Conservation (phyloP, 805 yeast species). For the Nakazawaea laoshanensis region DNA sequence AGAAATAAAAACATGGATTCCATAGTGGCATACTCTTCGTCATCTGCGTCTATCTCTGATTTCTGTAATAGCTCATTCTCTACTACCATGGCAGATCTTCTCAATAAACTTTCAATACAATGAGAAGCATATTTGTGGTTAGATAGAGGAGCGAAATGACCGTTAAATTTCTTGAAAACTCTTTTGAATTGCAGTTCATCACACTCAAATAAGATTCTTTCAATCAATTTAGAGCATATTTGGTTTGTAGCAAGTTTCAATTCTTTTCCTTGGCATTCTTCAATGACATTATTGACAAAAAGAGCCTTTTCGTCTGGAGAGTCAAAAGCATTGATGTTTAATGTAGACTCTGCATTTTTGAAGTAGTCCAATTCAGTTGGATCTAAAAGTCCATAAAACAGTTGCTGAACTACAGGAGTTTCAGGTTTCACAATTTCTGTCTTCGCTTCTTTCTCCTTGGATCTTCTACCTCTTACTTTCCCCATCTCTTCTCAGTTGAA, state of each 20-base stretch:
- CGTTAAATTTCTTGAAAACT: conserved; percentile 58
- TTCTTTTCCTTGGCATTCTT: conserved; percentile 84
- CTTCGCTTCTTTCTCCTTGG: conserved; percentile 9
- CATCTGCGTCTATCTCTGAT: conserved; percentile 19
- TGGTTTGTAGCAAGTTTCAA: conserved; percentile 89
- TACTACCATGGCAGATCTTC: conserved; percentile 62
- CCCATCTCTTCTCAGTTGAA: not conserved
- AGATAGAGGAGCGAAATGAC: conserved; percentile 69
- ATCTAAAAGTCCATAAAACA: conserved; percentile 85
- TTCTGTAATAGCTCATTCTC: conserved; percentile 57
- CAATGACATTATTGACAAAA: conserved; percentile 71
- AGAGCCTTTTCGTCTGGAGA: conserved; percentile 62
- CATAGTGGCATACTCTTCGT: conserved; percentile 37
- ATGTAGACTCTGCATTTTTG: conserved; percentile 83
- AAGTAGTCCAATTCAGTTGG: conserved; percentile 82
- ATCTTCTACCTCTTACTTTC: conserved; percentile 27
- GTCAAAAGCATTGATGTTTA: conserved; percentile 74
- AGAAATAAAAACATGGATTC: conserved; percentile 59
- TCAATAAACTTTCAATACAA: conserved; percentile 79
- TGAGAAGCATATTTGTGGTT: conserved; percentile 91
- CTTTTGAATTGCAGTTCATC: conserved; percentile 56
- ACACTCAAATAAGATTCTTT: conserved; percentile 60
- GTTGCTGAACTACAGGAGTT: conserved; percentile 10
- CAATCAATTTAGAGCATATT: conserved; percentile 88
- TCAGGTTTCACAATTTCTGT: conserved; percentile 8